Base-by-base conservation (phyloP, 2,329 filamentous ascomycete species). In the Botryotinia narcissicola region DNA sequence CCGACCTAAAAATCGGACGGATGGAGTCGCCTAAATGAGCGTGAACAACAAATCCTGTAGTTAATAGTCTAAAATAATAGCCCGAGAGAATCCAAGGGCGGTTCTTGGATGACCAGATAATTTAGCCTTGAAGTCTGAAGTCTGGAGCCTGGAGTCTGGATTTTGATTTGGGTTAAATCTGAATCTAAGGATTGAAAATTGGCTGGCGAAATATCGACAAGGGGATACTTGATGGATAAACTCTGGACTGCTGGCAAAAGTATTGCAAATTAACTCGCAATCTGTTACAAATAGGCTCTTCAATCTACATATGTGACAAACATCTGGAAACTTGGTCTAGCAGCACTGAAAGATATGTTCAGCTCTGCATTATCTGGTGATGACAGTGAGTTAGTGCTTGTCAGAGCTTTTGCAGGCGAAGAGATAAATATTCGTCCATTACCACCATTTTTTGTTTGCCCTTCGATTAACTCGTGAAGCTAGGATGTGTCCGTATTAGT, bases 401-500 rank as follows among this genome's bases (percentile, higher is more conserved):
- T 22, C 32, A 25, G 4, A 18, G 22, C 32, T 37, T 48, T 8
- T 22, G 25, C 18, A 54, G 37, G 32, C 29, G 6, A 16, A 32
- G 44, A 48, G 20, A 14, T 22, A n/a, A 1, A 67, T 12, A 6
- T 37, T 63, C 12, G 14, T 20, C 35, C 22, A 7, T 18, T 37
- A 3, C n/a, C 18, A 40, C 40, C 18, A 25, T 29, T 67, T 18
- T 37, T 12, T 14, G 14, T n/a, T 14, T 37, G 10, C 7, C 8
- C 7, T 40, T 40, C n/a, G 16, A 20, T 20, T 14, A 40, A 54
- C n/a, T 37, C 25, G 3, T 20, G 25, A 12, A 16, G 25, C 22
- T 22, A 7, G 8, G 25, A 32, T 29, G 1, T 0, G 4, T 1
- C 3, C 9, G 25, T 7, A 22, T 16, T 7, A 6, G 2, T 9